Evolutionary conservation across 148 eudicot genomes (phyloP).

Genomic region (Camellia japonica): DNA sequence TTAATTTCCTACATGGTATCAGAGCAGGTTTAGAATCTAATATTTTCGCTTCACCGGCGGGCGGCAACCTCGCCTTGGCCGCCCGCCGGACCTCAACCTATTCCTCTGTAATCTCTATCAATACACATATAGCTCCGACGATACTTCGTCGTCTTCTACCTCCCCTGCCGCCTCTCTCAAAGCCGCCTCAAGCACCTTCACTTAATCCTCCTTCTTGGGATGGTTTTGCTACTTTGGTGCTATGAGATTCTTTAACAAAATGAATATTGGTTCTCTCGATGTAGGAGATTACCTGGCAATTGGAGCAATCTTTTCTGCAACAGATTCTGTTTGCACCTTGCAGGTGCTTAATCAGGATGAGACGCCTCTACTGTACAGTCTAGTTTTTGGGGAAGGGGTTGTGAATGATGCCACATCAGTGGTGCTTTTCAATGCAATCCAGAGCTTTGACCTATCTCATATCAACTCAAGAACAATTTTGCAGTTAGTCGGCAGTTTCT

Average conservation of each 20-base stretch:
- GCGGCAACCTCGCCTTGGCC: too few relatives aligned
- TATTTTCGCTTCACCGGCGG: too few relatives aligned
- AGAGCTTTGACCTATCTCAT: conserved; percentile 67
- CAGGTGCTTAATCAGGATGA: conserved; percentile 87
- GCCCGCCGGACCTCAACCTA: too few relatives aligned
- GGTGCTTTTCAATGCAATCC: conserved; percentile 83
- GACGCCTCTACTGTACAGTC: conserved; percentile 73
- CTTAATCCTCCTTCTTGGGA: too few relatives aligned
- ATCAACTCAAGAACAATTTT: conserved; percentile 42
- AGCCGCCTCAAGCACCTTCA: too few relatives aligned
- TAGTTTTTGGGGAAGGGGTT: conserved; percentile 87
- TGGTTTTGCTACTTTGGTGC: too few relatives aligned
- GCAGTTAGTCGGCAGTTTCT: conserved; percentile 61
- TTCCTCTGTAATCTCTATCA: too few relatives aligned
- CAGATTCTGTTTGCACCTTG: conserved; percentile 77
- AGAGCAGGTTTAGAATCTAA: too few relatives aligned
- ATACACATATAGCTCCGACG: too few relatives aligned
- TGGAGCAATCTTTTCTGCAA: conserved; percentile 76
- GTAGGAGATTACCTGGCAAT: conserved; percentile 71
- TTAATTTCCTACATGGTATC: too few relatives aligned
- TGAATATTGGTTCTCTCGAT: conserved; percentile 51
- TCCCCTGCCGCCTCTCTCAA: too few relatives aligned
- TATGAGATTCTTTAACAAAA: conserved; percentile 37
- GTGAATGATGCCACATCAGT: conserved; percentile 89
- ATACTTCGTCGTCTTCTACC: too few relatives aligned